phyloP scores from a whole-genome alignment of 2,329 filamentous ascomycete genomes.

The Macrophomina tecta region DNA sequence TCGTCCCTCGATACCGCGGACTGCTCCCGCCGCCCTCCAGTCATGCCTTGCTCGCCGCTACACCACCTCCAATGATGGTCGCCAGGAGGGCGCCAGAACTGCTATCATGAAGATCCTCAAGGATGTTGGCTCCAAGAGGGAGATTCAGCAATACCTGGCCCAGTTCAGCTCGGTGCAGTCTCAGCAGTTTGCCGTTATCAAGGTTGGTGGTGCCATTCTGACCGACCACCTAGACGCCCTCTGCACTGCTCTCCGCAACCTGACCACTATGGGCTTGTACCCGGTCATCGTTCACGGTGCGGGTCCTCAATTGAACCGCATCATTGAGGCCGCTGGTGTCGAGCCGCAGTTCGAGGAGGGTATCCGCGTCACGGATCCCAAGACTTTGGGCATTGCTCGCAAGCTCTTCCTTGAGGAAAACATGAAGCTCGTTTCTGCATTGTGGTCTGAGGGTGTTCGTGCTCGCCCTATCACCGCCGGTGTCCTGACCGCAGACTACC shows the following conservation, averaged over 20 bases:
- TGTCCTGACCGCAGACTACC: conserved; percentile 90
- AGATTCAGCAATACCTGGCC: conserved; percentile 96
- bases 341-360: conserved; percentile 97
- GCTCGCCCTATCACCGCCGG: conserved; percentile 88
- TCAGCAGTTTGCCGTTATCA: conserved; percentile 97
- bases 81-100: conserved; percentile 49
- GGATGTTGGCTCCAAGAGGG: conserved; percentile 94
- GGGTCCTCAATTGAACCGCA: conserved; percentile 91
- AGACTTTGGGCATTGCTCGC: conserved; percentile 88
- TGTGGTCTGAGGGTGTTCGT: conserved; percentile 82
- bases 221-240: conserved; percentile 93
- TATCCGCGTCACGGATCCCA: conserved; percentile 92
- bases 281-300: conserved; percentile 95
- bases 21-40: conserved; percentile 19
- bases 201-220: conserved; percentile 94
- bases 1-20: conserved; percentile 24
- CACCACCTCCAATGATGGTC: conserved; percentile 24
- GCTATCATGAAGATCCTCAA: conserved; percentile 90
- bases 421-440: conserved; percentile 84
- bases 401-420: conserved; percentile 97
- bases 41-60: conserved; percentile 25
- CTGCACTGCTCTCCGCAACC: conserved; percentile 85
- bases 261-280: conserved; percentile 93
- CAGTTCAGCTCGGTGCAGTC: conserved; percentile 97
- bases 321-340: conserved; percentile 87